Percentiles rank a stretch among this genome's conserved stretches.
These are phyloP conservation scores for Nicotiana tabacum DNA, from an alignment of 257 asterid species.

Conservation along the genomic window DNA sequence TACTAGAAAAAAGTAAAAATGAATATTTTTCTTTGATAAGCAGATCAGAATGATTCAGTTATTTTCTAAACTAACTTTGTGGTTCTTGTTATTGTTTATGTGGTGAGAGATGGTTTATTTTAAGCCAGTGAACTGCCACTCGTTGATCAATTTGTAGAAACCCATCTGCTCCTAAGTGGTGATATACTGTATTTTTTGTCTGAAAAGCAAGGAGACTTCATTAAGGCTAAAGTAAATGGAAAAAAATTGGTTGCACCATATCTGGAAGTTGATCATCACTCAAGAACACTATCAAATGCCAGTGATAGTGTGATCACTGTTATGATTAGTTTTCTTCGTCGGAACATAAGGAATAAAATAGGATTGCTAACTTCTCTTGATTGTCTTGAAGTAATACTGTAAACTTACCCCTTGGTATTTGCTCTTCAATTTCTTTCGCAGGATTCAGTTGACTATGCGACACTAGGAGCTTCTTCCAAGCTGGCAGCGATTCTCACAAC, in stretches of 20 bases:
- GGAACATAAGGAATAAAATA: not conserved
- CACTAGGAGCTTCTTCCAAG: constrained; percentile 88
- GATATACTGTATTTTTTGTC: not conserved
- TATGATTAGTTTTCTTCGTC: not conserved
- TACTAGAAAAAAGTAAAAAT: not conserved
- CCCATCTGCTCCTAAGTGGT: not conserved
- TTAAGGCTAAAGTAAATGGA: not conserved
- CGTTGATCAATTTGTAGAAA: not conserved
- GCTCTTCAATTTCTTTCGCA: constrained; percentile 18
- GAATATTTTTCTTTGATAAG: not conserved
- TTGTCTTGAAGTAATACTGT: no score
- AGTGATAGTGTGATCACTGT: not conserved
- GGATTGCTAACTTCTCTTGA: no score
- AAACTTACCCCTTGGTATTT: no score
- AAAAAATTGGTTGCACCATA: not conserved
- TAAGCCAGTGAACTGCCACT: not conserved
- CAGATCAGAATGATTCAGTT: not conserved
- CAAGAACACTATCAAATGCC: not conserved
- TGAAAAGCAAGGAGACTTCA: not conserved
- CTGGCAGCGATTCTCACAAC: constrained; percentile 69
- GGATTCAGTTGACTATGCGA: constrained; percentile 84
- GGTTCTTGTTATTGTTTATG: not conserved
- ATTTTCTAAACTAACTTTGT: not conserved
- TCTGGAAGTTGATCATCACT: not conserved
- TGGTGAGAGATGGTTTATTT: not conserved